Evolutionary conservation across 192 early-diverging fungal genomes (phyloP), one percentile per base, ranked within the genome.

Genomic region (Backusella tuberculispora): DNA sequence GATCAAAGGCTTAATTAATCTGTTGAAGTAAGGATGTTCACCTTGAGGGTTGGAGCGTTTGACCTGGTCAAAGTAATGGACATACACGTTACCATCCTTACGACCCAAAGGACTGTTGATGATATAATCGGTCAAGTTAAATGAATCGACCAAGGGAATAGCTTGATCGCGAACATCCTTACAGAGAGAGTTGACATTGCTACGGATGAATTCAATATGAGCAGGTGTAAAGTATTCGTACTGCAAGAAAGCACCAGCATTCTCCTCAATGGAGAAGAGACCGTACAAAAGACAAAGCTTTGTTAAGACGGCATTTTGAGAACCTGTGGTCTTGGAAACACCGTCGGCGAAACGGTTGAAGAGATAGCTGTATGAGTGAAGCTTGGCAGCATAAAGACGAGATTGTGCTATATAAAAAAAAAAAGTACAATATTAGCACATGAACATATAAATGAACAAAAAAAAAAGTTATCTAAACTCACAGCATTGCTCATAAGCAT

Each of bases 61-160:
- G 68, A 97, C 93, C 29, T 90, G 85, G 66, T 90, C 89, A 88
- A 95, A 96, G 91, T 97, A 97, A 71, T 90, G 84, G 60, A 88
- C 91, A 78, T 94, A 95, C 12, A 95, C 89, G 78, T 95, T 88
- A 68, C 96, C 96, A 69, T 96, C 95, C 77, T 87, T 90, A 45
- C 92, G 87, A 64, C 96, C 96, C 37, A 97, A 79, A 29, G 96
- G 96, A 66, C 93, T 93, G 84, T 94, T 95, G 78, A 97, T 83
- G 42, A 97, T 90, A 79, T 92, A 96, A 80, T 97, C 96, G 8
- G 91, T 87, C 85, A 91, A 93, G 74, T 93, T 95, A 83, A 96
- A 97, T 24, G 94, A 85, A 81, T 97, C 96, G 15, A 93, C 93
- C 42, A 95, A 80, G 7, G 94, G 88, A 83, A 97, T 91, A 42